Evolutionary conservation across 805 yeast genomes (phyloP), one percentile per base, ranked within the genome.

Genomic region (Candida argentea): DNA sequence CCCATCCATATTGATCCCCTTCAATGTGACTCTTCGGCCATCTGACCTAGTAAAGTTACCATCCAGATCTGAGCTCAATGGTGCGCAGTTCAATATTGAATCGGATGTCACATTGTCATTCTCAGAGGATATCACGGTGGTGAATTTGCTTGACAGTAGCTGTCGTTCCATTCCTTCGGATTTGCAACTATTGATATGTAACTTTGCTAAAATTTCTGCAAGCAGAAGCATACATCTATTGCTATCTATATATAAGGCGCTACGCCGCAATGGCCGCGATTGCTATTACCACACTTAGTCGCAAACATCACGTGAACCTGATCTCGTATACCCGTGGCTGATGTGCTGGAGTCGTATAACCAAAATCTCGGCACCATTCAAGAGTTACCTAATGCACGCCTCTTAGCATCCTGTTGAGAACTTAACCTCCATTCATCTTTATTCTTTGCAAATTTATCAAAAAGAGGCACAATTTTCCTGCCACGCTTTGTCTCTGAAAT

Each of bases 1-100:
- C 0, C 82, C 77, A 37, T 85, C 94, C 13, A 86, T 48, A 47
- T 87, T 86, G 36, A 86, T 79, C 1, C 96, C 96, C 39, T 79
- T 73, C 17, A 86, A 54, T 8, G 66, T 62, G 8, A 85, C 57
- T n/a, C 59, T 58, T 23, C 91, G 57, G 1, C 84, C 85, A 2
- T 66, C 38, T 36, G 74, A 73, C 31, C 58, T 61, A 3, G 70
- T 54, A 46, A 87, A 74, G 33, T 67, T 59, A 4, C 91, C 94
- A 14, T 57, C 36, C 2, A 45, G 36, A 29, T 72, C 74, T 1
- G 65, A 37, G 12, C 37, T 39, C 15, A 49, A 37, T 20, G 47
- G 50, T 26, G 37, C 31, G 19, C 53, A 48, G 16, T 37, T 39
- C 26, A 40, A 19, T 6, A 45, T 24, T 8, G 20, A 18, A 18